Evolutionary conservation across 805 yeast genomes (phyloP), one percentile per base, ranked within the genome.

Genomic region (Cyberlindnera suaveolens): DNA sequence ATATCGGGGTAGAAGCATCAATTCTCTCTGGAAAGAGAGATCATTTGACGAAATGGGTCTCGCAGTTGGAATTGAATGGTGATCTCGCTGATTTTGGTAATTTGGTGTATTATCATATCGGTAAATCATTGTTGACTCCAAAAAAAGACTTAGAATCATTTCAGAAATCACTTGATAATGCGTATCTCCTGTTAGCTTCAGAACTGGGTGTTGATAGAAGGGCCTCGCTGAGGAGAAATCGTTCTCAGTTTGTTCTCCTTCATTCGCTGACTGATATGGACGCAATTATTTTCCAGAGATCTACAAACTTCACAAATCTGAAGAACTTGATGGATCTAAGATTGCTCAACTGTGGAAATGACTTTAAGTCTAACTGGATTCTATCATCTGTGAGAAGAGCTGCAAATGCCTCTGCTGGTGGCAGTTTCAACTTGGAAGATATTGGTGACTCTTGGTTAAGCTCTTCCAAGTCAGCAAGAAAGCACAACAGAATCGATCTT

Each of bases 1-100:
- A 74, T 45, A 72, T 82, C 36, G 97, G 90, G 0, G 62, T 88
- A 3, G 85, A 84, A 46, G 83, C 96, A 0, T 77, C 96, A 0
- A 77, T 87, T 53, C 70, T 78, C 19, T 70, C 80, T 1, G 88
- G 89, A 0, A 75, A 78, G 33, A 51, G 74, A 32, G 57, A 59
- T 0, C 69, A 71, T 11, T 59, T 89, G 2, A 57, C 59, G 8
- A 66, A 70, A 36, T 89, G 96, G 96, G 62, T 79, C 1, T 54
- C 65, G 15, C 61, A 70, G 13, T 64, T 84, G 5, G 81, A 80
- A 40, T 50, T 64, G n/a, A 38, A 65, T 9, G 56, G 52, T 19
- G 67, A 64, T 18, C 44, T 68, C 33, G 71, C 76, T 5, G 83
- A 79, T 33, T 75, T 77, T 1, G 66, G 71, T n/a, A 60, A 79